These are phyloP conservation scores for Astragalus membranaceus DNA, from an alignment of 306 rosid species.

Conservation along the genomic window DNA sequence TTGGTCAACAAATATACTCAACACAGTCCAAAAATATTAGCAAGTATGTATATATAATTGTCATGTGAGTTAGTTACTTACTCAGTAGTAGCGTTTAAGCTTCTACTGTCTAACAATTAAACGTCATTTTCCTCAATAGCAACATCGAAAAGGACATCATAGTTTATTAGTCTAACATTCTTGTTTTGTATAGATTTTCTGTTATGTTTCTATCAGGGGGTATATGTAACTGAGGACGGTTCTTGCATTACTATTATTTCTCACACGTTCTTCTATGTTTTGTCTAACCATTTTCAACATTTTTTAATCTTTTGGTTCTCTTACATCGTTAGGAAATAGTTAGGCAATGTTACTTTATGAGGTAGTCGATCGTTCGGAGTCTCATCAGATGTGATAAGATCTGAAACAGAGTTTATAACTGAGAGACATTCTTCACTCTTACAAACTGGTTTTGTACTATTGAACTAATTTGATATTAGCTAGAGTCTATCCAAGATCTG, in stretches of 20 bases:
- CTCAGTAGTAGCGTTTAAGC: too few species aligned
- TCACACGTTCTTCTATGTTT: constrained; percentile 11
- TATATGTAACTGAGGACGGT: constrained; percentile 16
- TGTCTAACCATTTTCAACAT: constrained; percentile 1
- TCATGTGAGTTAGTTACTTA: neutral
- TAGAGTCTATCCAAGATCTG: too few species aligned
- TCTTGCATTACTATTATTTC: constrained; percentile 1
- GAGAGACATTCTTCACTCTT: too few species aligned
- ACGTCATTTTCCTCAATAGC: neutral
- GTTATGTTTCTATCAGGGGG: constrained; percentile 6
- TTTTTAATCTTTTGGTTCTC: neutral
- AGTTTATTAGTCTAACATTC: neutral
- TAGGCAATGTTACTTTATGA: neutral
- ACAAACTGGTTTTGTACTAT: too few species aligned
- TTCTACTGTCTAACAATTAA: too few species aligned
- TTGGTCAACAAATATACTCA: too few species aligned
- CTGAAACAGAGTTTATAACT: too few species aligned
- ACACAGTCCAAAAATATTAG: too few species aligned
- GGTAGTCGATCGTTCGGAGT: neutral
- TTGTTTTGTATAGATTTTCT: neutral
- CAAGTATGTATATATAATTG: neutral
- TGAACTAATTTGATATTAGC: too few species aligned
- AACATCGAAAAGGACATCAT: neutral
- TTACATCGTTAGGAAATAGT: neutral
- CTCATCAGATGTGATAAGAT: too few species aligned